Base-by-base conservation (phyloP, 768 basidiomycete species). In the Calocera viscosa region DNA sequence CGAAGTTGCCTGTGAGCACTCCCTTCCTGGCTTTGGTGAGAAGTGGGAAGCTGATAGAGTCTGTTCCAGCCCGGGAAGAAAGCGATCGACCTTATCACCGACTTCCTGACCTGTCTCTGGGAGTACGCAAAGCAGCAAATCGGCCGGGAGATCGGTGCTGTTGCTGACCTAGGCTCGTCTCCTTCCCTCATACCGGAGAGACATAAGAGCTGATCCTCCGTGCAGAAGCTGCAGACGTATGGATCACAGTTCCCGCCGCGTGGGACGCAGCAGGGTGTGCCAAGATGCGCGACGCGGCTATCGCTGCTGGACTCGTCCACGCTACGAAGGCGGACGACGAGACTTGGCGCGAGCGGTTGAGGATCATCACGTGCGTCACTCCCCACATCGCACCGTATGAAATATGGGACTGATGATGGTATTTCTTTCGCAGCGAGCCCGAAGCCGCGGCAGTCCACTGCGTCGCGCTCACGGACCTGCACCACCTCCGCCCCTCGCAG, bases 391-490 rank as follows among this genome's bases (percentile, higher is more conserved):
- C 19, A 24, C n/a, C 14, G 38, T n/a, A 12, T 11, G 19, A 22
- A 7, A 11, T 2, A 40, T 19, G 19, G 11, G 39, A 10, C n/a
- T n/a, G n/a, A n/a, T n/a, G n/a, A n/a, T n/a, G n/a, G n/a, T n/a
- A n/a, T n/a, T n/a, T n/a, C 49, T 14, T n/a, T 26, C 26, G 16
- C 70, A 85, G 83, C 24, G 84, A 85, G 69, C 83, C 84, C 32
- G 91, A 93, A 75, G 91, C 92, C 1, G 91, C 91, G n/a, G 92
- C 92, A 8, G 88, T 93, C 10, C 91, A 94, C 68, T 92, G 90
- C 68, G 90, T 88, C 1, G 84, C 88, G 68, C 79, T 94, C 64
- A 89, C 89, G 33, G 85, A 88, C 68, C 78, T 94, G 1, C 89
- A 92, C 75, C 86, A 86, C 70, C 78, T 94, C 65, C 85, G 83